These are phyloP conservation scores for Mrakia frigida DNA, from an alignment of 768 basidiomycete genomes.

Conservation along the genomic window DNA sequence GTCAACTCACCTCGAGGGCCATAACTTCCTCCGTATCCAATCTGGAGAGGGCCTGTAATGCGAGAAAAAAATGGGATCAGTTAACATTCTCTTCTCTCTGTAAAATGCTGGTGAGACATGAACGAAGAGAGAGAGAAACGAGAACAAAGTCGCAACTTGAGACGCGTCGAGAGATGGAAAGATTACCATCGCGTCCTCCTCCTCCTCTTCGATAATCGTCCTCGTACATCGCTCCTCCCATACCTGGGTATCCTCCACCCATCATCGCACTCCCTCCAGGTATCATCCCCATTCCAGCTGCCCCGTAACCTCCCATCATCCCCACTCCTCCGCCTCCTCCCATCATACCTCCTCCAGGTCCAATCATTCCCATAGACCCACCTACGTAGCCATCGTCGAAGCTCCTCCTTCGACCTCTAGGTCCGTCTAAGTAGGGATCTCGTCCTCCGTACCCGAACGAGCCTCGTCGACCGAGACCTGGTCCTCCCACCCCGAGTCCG, in stretches of 20 bases:
- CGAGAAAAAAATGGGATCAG: neutral
- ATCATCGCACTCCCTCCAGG: neutral
- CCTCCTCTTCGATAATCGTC: neutral
- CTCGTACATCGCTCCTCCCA: neutral
- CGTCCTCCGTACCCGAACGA: neutral
- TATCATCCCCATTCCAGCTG: neutral
- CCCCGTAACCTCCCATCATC: neutral
- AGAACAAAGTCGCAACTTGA: neutral
- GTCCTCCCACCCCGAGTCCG: neutral
- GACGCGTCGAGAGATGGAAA: neutral
- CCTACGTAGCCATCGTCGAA: slow-evolving; percentile 9
- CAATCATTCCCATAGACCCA: neutral
- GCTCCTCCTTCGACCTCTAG: neutral
- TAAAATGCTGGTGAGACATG: neutral
- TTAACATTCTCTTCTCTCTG: neutral
- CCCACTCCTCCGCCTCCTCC: neutral
- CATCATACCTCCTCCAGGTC: neutral
- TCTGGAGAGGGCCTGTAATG: neutral
- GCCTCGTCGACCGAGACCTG: neutral
- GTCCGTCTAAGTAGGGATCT: neutral
- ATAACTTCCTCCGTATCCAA: slow-evolving; percentile 5
- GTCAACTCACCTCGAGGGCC: neutral
- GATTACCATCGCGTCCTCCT: neutral
- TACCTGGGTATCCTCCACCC: neutral
- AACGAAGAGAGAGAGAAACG: neutral